Percentiles rank a stretch among this genome's conserved stretches.
These are phyloP conservation scores for Leccinum subspadiceum DNA, from an alignment of 1,284 basidiomycete species.

Conservation along the genomic window DNA sequence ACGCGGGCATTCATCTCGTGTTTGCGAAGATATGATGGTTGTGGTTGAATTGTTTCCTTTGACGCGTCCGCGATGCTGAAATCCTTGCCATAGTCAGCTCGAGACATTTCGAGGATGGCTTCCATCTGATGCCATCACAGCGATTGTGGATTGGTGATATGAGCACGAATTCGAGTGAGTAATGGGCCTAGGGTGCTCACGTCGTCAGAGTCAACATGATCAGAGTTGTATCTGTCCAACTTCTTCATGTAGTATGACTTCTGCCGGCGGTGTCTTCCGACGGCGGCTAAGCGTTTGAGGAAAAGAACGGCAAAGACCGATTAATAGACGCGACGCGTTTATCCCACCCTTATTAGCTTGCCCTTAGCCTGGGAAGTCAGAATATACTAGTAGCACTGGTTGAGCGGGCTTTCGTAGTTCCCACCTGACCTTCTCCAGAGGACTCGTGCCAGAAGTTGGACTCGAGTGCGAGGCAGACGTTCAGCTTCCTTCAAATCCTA, in stretches of 20 bases:
- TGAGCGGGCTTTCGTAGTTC: background rate
- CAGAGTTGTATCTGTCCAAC: conserved; percentile 18
- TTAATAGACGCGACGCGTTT: conserved; percentile 23
- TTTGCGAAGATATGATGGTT: conserved; percentile 24
- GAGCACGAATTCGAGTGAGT: background rate
- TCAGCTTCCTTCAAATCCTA: background rate
- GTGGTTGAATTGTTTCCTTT: conserved; percentile 6
- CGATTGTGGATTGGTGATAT: background rate
- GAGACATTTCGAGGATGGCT: conserved; percentile 32
- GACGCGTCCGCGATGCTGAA: conserved; percentile 1
- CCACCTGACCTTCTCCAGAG: background rate
- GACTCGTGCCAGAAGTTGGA: background rate
- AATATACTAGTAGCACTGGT: background rate
- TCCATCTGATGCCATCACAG: conserved; percentile 20
- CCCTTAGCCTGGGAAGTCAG: background rate
- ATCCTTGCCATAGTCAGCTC: conserved; percentile 8
- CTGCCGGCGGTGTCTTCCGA: background rate
- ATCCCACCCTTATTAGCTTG: background rate
- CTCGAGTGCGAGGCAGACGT: background rate
- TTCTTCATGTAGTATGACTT: conserved; percentile 9
- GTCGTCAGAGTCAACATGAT: conserved; percentile 27
- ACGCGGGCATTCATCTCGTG: conserved; percentile 39
- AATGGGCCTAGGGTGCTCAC: conserved; percentile 17
- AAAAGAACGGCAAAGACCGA: background rate
- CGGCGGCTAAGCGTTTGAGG: conserved; percentile 1